Base-by-base conservation (phyloP, 2,329 filamentous ascomycete species). In the Fusarium pseudograminearum region DNA sequence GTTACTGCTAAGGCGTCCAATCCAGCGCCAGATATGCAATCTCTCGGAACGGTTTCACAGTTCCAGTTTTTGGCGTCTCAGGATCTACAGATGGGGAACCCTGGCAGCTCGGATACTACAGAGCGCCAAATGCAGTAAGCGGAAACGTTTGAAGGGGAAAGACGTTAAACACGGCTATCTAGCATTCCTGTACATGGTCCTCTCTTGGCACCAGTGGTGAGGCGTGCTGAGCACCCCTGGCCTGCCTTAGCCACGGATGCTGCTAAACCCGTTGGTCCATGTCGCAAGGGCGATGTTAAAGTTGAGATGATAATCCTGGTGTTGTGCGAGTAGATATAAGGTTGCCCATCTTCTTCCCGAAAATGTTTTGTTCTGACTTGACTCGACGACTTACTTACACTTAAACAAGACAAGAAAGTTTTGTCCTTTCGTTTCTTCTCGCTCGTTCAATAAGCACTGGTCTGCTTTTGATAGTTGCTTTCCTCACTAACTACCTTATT, bases 391-490 rank as follows among this genome's bases (percentile, higher is more conserved):
- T 59, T 56, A 38, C 42, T 46, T 46, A 46, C 44, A 46, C 28
- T 46, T 46, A 46, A 42, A 53, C 28, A 54, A 34, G 22, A 61
- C 58, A 57, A 69, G 36, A 55, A 38, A 38, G 61, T 64, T 63
- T 67, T 57, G 51, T 71, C 68, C 56, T 62, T 71, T 69, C 58
- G 28, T 58, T 55, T 52, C 57, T 52, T 57, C 67, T 61, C 63
- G 44, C 57, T 70, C 63, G 61, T 56, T 61, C 51, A 66, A 65
- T 46, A 71, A 71, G 68, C 68, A 61, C 68, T 71, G 68, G 68
- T 60, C 68, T 71, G 68, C 68, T 71, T 71, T 69, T 65, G 57
- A 69, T 68, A 31, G 36, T 63, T 62, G 22, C 30, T 42, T 22
- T 65, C 61, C 36, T 57, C 59, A 44, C 14, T 45, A 66, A 8